These are phyloP conservation scores for Phytomonas francai DNA, from an alignment of 208 protist genomes.

Conservation along the genomic window DNA sequence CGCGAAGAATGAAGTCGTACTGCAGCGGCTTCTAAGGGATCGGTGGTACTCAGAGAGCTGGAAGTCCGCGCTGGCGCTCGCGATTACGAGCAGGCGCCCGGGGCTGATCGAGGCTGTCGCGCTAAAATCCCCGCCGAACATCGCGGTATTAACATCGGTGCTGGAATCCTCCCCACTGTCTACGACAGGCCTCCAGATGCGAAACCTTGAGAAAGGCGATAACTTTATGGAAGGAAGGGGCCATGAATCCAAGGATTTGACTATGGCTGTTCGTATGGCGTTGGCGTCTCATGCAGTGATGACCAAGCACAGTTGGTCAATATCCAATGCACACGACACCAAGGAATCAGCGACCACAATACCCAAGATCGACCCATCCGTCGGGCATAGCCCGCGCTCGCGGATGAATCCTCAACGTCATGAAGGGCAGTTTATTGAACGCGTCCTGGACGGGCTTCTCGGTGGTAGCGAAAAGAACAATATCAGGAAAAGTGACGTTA, in stretches of 20 bases:
- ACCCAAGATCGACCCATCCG: neutral
- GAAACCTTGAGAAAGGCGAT: neutral
- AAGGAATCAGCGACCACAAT: neutral
- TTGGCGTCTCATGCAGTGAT: neutral
- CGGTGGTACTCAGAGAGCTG: conserved; percentile 54
- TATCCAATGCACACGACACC: neutral
- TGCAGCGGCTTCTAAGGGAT: conserved; percentile 31
- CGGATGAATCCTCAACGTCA: neutral
- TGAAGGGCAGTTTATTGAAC: neutral
- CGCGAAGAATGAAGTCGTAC: conserved; percentile 15
- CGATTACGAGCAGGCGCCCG: conserved; percentile 27
- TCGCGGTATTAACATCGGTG: neutral
- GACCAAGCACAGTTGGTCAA: neutral
- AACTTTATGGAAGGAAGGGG: neutral
- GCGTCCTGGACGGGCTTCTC: neutral
- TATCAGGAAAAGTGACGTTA: neutral
- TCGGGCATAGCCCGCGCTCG: neutral
- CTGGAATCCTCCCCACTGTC: neutral
- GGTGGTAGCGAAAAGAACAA: neutral
- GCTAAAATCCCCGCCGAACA: neutral
- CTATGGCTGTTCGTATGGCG: neutral
- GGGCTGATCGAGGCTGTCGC: conserved; percentile 16
- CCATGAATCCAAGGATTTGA: neutral
- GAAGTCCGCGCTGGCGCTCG: conserved; percentile 49
- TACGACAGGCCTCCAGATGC: neutral